Base-by-base conservation (phyloP, 2,329 filamentous ascomycete genomes). In the Arthrobotrys sphaeroides region DNA sequence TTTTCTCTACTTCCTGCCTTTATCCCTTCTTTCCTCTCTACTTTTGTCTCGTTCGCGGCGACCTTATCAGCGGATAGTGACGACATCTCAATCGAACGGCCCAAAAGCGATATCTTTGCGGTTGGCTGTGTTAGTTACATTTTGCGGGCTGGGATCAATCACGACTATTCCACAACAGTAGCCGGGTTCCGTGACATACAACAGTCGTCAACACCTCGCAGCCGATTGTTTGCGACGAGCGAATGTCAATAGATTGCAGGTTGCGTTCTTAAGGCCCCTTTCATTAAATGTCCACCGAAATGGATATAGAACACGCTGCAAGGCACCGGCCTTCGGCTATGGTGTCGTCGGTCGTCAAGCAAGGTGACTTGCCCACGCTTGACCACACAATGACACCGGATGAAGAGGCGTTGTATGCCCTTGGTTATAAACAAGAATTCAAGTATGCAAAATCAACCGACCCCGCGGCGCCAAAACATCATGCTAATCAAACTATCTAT, bases 371-470 rank as follows among this genome's bases (percentile, higher is more conserved):
- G 16, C 86, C 84, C 0, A 83, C 85, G 77, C 82, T 84, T 73
- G 81, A 82, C 42, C 82, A 84, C 61, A 83, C 84, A 26, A 84
- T 86, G 79, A 82, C 81, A 42, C 82, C 84, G 3, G 89, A 90
- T 79, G 88, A 90, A 78, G 87, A 89, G 65, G 86, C 86, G 0
- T 83, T 90, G 3, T 87, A 87, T 1, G 86, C 88, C 0, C 83
- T 90, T 22, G 89, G 89, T 53, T 86, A 86, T 78, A 85, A 84
- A 78, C 84, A 85, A 65, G 84, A 85, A 70, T 85, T 85, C 80
- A 84, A 84, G 70, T 74, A 62, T 31, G 70, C 47, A 9, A 18
- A 55, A 2, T 12, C 3, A 20, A 36, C 26, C 22, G 5, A 18
- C 49, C 12, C 5, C 5, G 5, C 4, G n/a, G 5, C 16, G 13